Percentiles rank a stretch among this genome's conserved stretches.
phyloP scores from a whole-genome alignment of 2,329 filamentous ascomycete genomes.

The Arachnomyces sp. region DNA sequence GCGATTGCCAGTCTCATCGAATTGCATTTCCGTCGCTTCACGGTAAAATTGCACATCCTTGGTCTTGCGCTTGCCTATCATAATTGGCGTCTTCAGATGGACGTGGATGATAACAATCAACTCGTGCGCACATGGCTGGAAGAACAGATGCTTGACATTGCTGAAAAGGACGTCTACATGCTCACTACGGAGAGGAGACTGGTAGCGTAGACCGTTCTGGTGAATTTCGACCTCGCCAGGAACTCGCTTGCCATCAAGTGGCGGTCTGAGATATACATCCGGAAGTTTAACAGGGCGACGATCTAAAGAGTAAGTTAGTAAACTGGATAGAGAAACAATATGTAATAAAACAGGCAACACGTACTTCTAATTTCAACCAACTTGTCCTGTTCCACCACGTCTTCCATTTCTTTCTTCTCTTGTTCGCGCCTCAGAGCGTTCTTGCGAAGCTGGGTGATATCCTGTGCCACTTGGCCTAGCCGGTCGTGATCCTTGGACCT shows the following conservation, averaged over 20 bases:
- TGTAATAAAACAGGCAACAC: slow-evolving; percentile 24
- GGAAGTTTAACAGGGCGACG: slow-evolving; percentile 83
- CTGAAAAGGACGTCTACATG: slow-evolving; percentile 94
- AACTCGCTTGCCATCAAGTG: slow-evolving; percentile 92
- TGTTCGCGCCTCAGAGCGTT: slow-evolving; percentile 86
- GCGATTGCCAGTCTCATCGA: slow-evolving; percentile 95
- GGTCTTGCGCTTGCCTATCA: slow-evolving; percentile 97
- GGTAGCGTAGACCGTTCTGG: slow-evolving; percentile 95
- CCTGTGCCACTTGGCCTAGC: slow-evolving; percentile 81
- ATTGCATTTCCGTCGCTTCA: slow-evolving; percentile 96
- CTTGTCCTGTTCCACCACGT: slow-evolving; percentile 98
- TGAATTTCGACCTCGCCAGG: slow-evolving; percentile 95
- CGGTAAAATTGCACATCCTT: slow-evolving; percentile 98
- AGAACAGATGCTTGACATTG: slow-evolving; percentile 97
- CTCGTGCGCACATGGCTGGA: slow-evolving; percentile 94
- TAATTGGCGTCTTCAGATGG: slow-evolving; percentile 94
- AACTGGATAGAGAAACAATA: background rate
- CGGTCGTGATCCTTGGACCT: slow-evolving; percentile 80
- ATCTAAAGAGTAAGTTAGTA: slow-evolving; percentile 51
- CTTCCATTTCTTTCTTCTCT: slow-evolving; percentile 99
- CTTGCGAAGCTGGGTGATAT: slow-evolving; percentile 95
- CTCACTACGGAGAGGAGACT: slow-evolving; percentile 69
- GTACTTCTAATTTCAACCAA: slow-evolving; percentile 85
- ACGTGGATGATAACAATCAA: slow-evolving; percentile 97
- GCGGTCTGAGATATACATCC: slow-evolving; percentile 90